Evolutionary conservation across 2,329 filamentous ascomycete genomes (phyloP), one percentile per base, ranked within the genome.

Genomic region (Venturia effusa): DNA sequence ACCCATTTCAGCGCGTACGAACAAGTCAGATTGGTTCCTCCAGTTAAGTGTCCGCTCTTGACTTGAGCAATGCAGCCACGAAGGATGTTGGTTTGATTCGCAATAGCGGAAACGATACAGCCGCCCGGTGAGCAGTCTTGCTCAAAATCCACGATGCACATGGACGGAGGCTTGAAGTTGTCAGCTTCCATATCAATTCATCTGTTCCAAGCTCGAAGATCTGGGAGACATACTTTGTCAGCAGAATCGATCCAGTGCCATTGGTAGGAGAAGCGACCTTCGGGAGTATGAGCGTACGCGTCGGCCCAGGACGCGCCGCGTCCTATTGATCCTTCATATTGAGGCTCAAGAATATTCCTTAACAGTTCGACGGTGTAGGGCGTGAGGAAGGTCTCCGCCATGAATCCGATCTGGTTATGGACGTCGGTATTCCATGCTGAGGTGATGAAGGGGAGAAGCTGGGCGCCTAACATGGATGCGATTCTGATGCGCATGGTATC

Each of bases 271-370:
- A 78, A 80, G 61, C 75, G 74, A 32, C 81, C 78, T 68, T 81
- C 83, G 39, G 70, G 71, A 2, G 78, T 81, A 61, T 75, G 74
- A 39, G 80, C 78, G 68, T 80, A 83, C 39, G 70, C 72, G 67
- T 84, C 81, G 1, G 81, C 81, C 80, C 81, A 83, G 1, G 79
- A 80, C 15, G 81, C 80, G 17, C 82, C 74, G 63, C 75, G 78
- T 19, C 82, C 74, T 63, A 75, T 78, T 61, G 79, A 80, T 19
- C 83, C 70, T 63, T 75, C 72, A 65, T 76, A 77, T 65, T 74
- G 67, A 1, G 74, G 74, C 64, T 75, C 74, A 61, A 77, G 74
- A 54, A 77, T 72, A 7, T 73, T 59, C 10, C 68, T 65, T 6
- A 77, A 68, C 39, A 75, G 63, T 2, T 69, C 69, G 7, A 67